Conservation (phyloP, 768 basidiomycete species). For the Lanmaoa rubissima region DNA sequence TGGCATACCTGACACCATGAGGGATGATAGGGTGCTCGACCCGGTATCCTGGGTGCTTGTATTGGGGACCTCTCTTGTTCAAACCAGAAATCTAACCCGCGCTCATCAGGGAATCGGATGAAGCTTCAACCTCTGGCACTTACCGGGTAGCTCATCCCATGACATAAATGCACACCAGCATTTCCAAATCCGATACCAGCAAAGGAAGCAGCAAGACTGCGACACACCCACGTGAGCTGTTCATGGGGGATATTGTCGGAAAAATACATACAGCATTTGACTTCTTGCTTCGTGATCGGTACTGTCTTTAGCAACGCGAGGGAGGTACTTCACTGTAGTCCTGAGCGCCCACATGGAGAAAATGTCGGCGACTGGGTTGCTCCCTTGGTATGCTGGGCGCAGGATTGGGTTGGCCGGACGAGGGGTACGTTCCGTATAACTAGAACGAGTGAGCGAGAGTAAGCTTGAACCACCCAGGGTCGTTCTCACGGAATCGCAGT, state of each 20-base stretch:
- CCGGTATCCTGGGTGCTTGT: constrained; percentile 86
- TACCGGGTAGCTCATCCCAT: constrained; percentile 87
- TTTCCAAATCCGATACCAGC: constrained; percentile 96
- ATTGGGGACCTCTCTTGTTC: constrained; percentile 93
- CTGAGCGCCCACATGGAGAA: constrained; percentile 93
- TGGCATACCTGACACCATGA: constrained; percentile 72
- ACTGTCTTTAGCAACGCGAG: constrained; percentile 76
- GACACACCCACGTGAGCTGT: neutral
- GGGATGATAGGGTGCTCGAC: constrained; percentile 90
- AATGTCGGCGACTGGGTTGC: constrained; percentile 93
- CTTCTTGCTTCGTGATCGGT: constrained; percentile 80
- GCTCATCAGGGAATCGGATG: neutral
- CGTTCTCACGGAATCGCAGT: constrained; percentile 82
- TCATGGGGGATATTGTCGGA: neutral
- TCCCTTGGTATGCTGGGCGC: constrained; percentile 91
- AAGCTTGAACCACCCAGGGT: neutral
- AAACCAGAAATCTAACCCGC: constrained; percentile 75
- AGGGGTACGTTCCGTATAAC: constrained; percentile 88
- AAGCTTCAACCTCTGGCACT: constrained; percentile 24
- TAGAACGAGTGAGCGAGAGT: constrained; percentile 28
- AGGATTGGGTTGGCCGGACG: constrained; percentile 88
- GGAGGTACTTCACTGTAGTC: constrained; percentile 86
- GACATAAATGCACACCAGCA: constrained; percentile 88
- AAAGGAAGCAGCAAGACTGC: constrained; percentile 85
- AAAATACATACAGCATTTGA: constrained; percentile 77